Base-by-base conservation (phyloP, 1,284 basidiomycete genomes). In the Cutaneotrichosporon sp. region DNA sequence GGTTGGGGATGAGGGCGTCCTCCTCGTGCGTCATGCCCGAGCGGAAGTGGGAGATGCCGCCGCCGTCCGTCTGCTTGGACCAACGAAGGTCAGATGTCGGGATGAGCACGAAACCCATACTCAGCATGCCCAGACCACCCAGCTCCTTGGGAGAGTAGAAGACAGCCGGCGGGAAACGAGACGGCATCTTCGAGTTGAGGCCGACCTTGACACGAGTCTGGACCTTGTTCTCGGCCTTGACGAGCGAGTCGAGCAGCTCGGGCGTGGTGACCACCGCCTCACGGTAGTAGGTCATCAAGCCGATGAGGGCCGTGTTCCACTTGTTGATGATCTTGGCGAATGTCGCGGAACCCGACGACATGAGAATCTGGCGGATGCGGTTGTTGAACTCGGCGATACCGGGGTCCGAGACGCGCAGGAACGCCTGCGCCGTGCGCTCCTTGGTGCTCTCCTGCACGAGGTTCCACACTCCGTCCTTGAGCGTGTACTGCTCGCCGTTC, bases 271-370 rank as follows among this genome's bases (percentile, higher is more conserved):
- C 92, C 67, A 98, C 94, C n/a, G 95, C 96, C 78, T 99, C 96
- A 67, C 96, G 91, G 82, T 98, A 99, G 83, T 98, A 99, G 0
- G 95, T 97, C 92, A 97, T 93, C 38, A 95, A 82, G 66, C 92
- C 92, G 70, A 95, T 96, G 61, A 96, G 86, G 11, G 92, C 91
- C 2, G 94, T 96, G 80, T 97, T 98, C 94, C 94, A 97, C 72
- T 98, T 98, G 85, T 99, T 99, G 76, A 98, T 91, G 73, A 99
- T 97, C 86, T 99, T 99, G 67, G 92, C 93, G 86, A 99, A 99
- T 0, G 97, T 98, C 0, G 96, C 96, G 0, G 94, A 96, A 65
- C 97, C 97, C 1, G 97, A 98, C 72, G 93, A 94, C 97, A 99
- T 99, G 68, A 99, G 83, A 21, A 99, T 91, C 80, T 98, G 96